Base-by-base conservation (phyloP, 371 early-diverging fungal species). In the Gilbertella persicaria region DNA sequence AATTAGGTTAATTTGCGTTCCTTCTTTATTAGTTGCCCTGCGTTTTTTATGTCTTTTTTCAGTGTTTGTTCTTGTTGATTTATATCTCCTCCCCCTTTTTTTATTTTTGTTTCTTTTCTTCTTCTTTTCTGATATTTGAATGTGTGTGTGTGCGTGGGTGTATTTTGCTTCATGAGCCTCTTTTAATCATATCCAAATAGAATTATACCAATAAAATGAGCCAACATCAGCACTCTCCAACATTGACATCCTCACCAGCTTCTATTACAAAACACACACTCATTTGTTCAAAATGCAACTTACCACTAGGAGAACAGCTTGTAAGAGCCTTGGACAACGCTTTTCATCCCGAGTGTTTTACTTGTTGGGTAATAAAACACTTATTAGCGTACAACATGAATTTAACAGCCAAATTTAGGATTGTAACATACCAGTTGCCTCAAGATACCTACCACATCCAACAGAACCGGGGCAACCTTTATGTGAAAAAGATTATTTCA, bases 261-360 rank as follows among this genome's bases (percentile, higher is more conserved):
- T 40, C 38, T 25, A 38, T 23, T 37, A 26, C 26, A 35, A 80
- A 89, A 19, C 75, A 91, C 48, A 82, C 79, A 47, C 83, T 95
- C 52, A 77, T 92, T 23, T 98, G 98, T 62, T 88, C 88, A 28
- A 83, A 84, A 41, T 98, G 99, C 72, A 86, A 87, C 12, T 80
- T 83, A 26, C 93, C 96, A 14, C 68, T 98, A 29, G 85, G 93
- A 37, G 94, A 92, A 24, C 87, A 93, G n/a, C 92, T 95, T 62
- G 95, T 98, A 52, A 90, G 85, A 50, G 99, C 96, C 2, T 69
- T 93, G 49, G 89, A 87, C 45, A 85, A 84, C 49, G 86, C 87
- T 35, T 98, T 97, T 94, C 98, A 98, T 70, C 96, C 96, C 12
- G 94, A 95, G 67, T 98, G 98, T 67, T 98, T 95, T 93, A 94